A percentile compares a stretch with the other conserved stretches of the same genome.
Conservation (phyloP, 2,329 filamentous ascomycete genomes). For the Balansia obtecta region DNA sequence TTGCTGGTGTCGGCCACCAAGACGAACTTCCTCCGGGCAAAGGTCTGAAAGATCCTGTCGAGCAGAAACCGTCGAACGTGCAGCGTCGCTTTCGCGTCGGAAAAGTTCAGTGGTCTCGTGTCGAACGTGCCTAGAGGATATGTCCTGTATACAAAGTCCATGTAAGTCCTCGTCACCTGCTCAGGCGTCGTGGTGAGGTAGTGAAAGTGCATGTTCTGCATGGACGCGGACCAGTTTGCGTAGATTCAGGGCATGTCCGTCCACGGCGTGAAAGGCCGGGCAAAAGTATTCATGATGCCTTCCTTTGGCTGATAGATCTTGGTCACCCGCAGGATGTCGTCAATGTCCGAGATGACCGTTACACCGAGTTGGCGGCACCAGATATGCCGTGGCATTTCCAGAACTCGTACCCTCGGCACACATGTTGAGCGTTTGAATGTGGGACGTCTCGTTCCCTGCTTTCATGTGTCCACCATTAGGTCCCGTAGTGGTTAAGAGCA, state of each 20-base stretch:
- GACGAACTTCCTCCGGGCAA: conserved; percentile 62
- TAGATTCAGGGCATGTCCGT: conserved; percentile 73
- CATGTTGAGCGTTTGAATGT: conserved; percentile 56
- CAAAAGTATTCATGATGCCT: conserved; percentile 66
- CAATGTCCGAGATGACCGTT: conserved; percentile 66
- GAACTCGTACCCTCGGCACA: conserved; percentile 51
- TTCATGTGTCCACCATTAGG: conserved; percentile 34
- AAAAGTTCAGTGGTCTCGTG: conserved; percentile 68
- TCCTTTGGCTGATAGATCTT: conserved; percentile 68
- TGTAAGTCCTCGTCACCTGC: conserved; percentile 65
- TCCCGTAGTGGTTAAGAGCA: conserved; percentile 45
- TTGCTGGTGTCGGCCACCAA: conserved; percentile 68
- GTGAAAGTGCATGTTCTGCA: conserved; percentile 64
- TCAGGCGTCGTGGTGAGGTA: conserved; percentile 74
- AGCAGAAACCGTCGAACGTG: conserved; percentile 59
- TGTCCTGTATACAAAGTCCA: conserved; percentile 67
- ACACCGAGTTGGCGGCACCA: conserved; percentile 59
- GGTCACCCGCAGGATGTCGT: conserved; percentile 69
- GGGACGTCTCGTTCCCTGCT: conserved; percentile 50
- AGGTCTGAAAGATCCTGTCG: conserved; percentile 61
- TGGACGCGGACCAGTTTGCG: conserved; percentile 56
- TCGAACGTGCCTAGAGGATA: conserved; percentile 71
- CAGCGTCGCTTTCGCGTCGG: conserved; percentile 59
- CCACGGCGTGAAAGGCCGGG: conserved; percentile 58
- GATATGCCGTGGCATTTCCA: conserved; percentile 65